Base-by-base conservation (phyloP, 2,329 filamentous ascomycete species). In the Ascochyta lentis region DNA sequence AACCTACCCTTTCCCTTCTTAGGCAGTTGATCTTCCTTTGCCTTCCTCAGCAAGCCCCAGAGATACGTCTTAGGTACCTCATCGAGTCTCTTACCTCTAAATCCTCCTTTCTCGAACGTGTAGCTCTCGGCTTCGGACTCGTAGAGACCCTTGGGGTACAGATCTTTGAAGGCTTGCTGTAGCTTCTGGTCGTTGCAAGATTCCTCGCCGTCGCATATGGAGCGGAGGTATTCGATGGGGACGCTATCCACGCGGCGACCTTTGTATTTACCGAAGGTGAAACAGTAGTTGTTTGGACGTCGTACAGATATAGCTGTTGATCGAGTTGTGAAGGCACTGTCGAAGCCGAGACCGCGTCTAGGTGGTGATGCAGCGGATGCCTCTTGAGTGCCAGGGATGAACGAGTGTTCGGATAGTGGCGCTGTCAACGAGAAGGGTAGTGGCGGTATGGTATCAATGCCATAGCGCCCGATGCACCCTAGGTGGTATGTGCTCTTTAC, bases 401-500 rank as follows among this genome's bases (percentile, higher is more conserved):
- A 27, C 3, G 37, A 51, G 38, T 47, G 22, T 29, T 51, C 47
- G 3, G 53, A 51, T 4, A 56, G 33, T 2, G 53, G 38, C 3
- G 48, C 43, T 3, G 54, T 57, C 22, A 57, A 29, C n/a, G 54
- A 48, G 38, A 53, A 57, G 3, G 54, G 44, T 15, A 31, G 39
- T 15, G 44, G n/a, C 13, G 34, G 12, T 2, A 16, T 10, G 33
- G 13, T 13, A 13, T 57, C 31, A 19, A 35, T 22, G 5, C 29
- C 46, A 33, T 63, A 64, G 15, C 60, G 56, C 5, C 60, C 60
- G 29, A 56, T 52, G 19, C 54, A 54, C 3, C 60, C 63, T 13
- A 65, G 19, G 46, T 59, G 52, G 23, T 65, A 64, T 2, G 48
- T 60, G 3, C 49, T 39, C 15, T 46, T 41, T 19, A 63, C 52